A percentile compares a stretch with the other conserved stretches of the same genome.
Conservation (phyloP, 106 monocot genomes). For the Acanthochlamys bracteata region DNA sequence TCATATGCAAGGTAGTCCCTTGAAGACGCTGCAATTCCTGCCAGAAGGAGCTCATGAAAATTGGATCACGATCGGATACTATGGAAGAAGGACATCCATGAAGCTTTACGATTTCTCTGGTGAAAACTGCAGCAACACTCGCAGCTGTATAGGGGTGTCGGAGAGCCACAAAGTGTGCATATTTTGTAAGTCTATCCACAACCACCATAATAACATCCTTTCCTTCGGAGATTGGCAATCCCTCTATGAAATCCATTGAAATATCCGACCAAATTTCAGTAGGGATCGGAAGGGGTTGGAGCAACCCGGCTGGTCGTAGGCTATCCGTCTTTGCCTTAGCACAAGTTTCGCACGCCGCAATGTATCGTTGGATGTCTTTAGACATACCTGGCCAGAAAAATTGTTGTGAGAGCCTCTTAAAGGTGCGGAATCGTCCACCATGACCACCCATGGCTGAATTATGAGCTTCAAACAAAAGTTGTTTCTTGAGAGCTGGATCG, state of each 20-base stretch:
- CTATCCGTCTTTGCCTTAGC: not conserved
- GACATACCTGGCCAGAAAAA: conserved; percentile 4
- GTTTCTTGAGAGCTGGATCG: too few relatives aligned
- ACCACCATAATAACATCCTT: conserved; percentile 1
- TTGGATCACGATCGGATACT: not conserved
- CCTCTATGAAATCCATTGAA: conserved; percentile 7
- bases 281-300: conserved; percentile 8
- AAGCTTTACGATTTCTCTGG: not conserved
- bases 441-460: too few relatives aligned
- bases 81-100: not conserved
- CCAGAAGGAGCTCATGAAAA: not conserved
- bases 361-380: not conserved
- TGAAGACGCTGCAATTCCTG: not conserved
- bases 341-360: not conserved
- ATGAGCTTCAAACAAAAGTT: too few relatives aligned
- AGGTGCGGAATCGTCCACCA: too few relatives aligned
- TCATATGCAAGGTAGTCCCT: not conserved
- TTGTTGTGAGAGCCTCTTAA: not conserved
- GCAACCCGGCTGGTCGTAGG: not conserved
- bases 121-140: not conserved
- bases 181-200: not conserved
- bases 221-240: not conserved
- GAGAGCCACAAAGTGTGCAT: not conserved
- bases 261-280: conserved; percentile 4
- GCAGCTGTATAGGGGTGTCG: not conserved